Evolutionary conservation across 345 rosid species (phyloP).

Genomic region (Euphorbia pulcherrima): DNA sequence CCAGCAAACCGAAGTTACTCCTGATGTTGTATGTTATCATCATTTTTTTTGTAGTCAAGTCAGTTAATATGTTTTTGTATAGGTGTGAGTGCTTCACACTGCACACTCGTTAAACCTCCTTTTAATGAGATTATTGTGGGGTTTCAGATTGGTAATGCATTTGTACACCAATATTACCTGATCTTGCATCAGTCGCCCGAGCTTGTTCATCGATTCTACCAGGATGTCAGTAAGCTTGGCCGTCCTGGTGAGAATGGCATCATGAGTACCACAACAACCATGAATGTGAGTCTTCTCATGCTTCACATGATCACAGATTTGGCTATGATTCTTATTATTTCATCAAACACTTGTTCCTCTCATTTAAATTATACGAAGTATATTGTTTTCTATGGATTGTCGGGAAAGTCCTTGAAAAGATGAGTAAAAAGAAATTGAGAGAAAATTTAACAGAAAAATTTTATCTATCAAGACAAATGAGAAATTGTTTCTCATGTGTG

Average conservation of each 20-base stretch:
- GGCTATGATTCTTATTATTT: background rate
- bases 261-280: slow-evolving; percentile 74
- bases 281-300: slow-evolving; percentile 53
- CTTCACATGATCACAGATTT: background rate
- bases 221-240: slow-evolving; percentile 86
- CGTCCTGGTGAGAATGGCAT: slow-evolving; percentile 68
- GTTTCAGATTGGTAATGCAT: slow-evolving; percentile 87
- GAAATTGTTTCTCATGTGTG: too few relatives aligned
- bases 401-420: background rate
- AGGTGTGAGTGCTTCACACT: background rate
- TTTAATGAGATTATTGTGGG: background rate
- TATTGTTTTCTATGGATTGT: background rate
- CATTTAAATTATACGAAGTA: too few relatives aligned
- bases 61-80: too few relatives aligned
- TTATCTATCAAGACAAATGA: too few relatives aligned
- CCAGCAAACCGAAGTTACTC: slow-evolving; percentile 7
- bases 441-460: background rate
- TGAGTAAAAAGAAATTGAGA: background rate
- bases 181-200: slow-evolving; percentile 86
- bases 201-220: slow-evolving; percentile 89
- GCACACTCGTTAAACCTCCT: background rate
- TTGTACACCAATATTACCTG: slow-evolving; percentile 90
- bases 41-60: slow-evolving; percentile 9
- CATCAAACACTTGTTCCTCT: background rate
- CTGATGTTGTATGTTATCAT: slow-evolving; percentile 23